Evolutionary conservation across 2,329 filamentous ascomycete species (phyloP), one percentile per base, ranked within the genome.

Genomic region (Triangularia setosa): DNA sequence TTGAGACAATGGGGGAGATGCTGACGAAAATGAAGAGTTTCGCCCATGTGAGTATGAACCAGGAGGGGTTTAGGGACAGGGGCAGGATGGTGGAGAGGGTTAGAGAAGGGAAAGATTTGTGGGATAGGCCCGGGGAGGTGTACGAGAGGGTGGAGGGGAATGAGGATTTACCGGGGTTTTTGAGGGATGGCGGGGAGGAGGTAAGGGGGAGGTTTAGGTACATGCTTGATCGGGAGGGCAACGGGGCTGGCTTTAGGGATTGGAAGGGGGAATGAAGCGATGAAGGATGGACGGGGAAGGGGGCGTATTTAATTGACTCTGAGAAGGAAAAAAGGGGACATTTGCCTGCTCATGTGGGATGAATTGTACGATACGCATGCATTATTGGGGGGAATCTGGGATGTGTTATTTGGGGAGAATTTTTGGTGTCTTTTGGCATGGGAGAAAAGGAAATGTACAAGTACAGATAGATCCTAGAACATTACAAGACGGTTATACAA

Each of bases 11-110:
- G 16, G 77, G 77, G 3, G 81, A 86, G 71, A 77, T 87, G 68
- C 74, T 83, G 55, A 80, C 79, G 67, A 87, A 87, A 73, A 80
- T 87, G 76, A 75, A 78, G 9, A 81, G 80, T 63, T 87, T 86
- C 72, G 85, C 83, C 18, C 85, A 87, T 70, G 74, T 73, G 8
- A 80, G 77, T 73, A 80, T 82, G 76, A 86, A 87, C 67, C 77
- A 76, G 18, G 76, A 79, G 9, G 71, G 76, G 64, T 86, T 80
- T 66, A 78, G 79, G 58, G 76, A 86, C 64, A 74, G 72, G 53
- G 73, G 78, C 44, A 78, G 78, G 52, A 85, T 87, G 53, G 80
- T 82, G 18, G 76, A 79, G 12, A 76, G 80, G 1, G 80, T 88
- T 30, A 75, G 84, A 25, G 73, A 77, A 16, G 85, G 86, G 0